Evolutionary conservation across 805 yeast genomes (phyloP).

Genomic region (Yamadazyma scolyti): DNA sequence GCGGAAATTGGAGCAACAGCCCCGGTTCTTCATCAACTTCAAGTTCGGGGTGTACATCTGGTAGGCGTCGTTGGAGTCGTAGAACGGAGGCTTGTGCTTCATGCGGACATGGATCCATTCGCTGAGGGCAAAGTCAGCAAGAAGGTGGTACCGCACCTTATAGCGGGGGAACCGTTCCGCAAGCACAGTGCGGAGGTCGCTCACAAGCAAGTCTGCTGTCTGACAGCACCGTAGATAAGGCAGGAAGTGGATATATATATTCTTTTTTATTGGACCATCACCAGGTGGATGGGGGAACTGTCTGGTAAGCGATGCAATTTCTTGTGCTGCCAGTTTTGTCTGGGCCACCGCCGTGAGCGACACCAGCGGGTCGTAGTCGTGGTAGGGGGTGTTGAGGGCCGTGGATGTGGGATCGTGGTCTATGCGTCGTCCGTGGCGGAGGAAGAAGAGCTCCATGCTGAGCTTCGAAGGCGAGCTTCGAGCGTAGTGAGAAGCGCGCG

Average conservation of each 20-base stretch:
- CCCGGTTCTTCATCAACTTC: conserved; percentile 29
- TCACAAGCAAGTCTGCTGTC: conserved; percentile 36
- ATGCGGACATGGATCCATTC: conserved; percentile 46
- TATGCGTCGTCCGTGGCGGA: conserved; percentile 41
- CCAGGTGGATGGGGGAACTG: conserved; percentile 19
- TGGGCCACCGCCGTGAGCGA: conserved; percentile 24
- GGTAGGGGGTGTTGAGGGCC: conserved; percentile 24
- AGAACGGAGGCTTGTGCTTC: conserved; percentile 39
- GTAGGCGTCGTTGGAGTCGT: conserved; percentile 42
- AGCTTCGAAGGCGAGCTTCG: too few relatives aligned
- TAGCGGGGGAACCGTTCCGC: conserved; percentile 21
- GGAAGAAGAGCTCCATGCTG: conserved; percentile 38
- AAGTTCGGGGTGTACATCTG: conserved; percentile 44
- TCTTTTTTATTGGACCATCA: conserved; percentile 19
- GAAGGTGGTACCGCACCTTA: conserved; percentile 32
- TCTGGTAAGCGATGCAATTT: conserved; percentile 18
- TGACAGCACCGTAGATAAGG: conserved; percentile 44
- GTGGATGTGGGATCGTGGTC: conserved; percentile 31
- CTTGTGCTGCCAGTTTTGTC: conserved; percentile 24
- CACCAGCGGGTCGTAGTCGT: conserved; percentile 36
- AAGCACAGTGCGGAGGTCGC: conserved; percentile 22
- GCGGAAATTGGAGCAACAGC: conserved; percentile 35
- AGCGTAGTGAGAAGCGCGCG: too few relatives aligned
- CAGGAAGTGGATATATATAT: conserved; percentile 36
- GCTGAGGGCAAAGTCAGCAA: conserved; percentile 42